These are phyloP conservation scores for Aspergillus panamensis DNA, from an alignment of 495 filamentous ascomycete genomes.

Conservation along the genomic window DNA sequence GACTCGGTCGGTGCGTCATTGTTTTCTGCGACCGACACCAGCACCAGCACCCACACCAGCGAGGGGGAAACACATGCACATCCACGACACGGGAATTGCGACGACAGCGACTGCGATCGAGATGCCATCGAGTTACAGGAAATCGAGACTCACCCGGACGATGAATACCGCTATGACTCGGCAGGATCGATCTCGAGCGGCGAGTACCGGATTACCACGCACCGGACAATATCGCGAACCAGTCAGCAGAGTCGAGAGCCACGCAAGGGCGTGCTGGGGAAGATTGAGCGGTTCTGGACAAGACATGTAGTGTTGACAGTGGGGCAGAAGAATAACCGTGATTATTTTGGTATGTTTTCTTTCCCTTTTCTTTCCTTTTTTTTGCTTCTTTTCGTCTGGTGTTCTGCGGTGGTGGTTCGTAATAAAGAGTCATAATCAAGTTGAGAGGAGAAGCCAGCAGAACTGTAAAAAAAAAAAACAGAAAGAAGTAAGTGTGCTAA, in stretches of 20 bases:
- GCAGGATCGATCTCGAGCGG: conserved; percentile 34
- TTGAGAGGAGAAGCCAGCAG: background rate
- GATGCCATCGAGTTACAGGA: conserved; percentile 37
- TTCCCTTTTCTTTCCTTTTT: background rate
- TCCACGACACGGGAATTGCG: conserved; percentile 6
- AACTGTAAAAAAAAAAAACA: background rate
- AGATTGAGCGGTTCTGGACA: conserved; percentile 36
- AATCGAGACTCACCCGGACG: conserved; percentile 31
- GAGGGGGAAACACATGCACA: background rate
- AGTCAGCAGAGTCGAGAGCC: conserved; percentile 17
- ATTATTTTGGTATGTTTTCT: conserved; percentile 40
- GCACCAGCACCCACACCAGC: background rate
- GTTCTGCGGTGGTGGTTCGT: background rate
- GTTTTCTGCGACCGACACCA: background rate
- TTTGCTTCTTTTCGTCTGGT: background rate
- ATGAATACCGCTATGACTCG: conserved; percentile 21
- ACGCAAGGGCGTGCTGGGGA: conserved; percentile 26
- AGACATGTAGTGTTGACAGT: conserved; percentile 41
- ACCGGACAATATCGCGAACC: conserved; percentile 26
- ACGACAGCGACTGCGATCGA: conserved; percentile 8
- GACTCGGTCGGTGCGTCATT: background rate
- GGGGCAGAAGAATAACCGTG: conserved; percentile 43
- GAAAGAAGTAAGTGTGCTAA: background rate
- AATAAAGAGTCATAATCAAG: background rate
- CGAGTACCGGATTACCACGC: conserved; percentile 33